A percentile compares a stretch with the other conserved stretches of the same genome.
phyloP scores from a whole-genome alignment of 257 asterid genomes.

The Parsonsia alboflavescens region DNA sequence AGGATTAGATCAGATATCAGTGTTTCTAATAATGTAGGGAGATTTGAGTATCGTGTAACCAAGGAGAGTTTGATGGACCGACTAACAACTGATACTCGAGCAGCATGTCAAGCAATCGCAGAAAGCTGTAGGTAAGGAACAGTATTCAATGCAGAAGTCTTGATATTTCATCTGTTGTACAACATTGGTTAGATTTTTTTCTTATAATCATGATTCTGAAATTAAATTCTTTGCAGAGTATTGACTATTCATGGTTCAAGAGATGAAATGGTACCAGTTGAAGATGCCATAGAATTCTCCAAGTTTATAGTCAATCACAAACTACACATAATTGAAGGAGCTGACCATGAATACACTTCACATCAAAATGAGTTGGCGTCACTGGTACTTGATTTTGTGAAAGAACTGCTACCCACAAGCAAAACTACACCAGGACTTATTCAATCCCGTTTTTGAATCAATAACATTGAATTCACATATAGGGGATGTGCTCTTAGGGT shows the following conservation, averaged over 20 bases:
- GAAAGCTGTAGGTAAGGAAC: conserved; percentile 55
- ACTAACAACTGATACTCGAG: conserved; percentile 51
- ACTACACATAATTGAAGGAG: conserved; percentile 59
- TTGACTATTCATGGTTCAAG: conserved; percentile 62
- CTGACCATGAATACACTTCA: conserved; percentile 77
- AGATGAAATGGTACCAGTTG: conserved; percentile 73
- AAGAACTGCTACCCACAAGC: conserved; percentile 21
- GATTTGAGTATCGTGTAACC: conserved; percentile 57
- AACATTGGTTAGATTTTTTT: neutral
- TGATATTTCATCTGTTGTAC: neutral
- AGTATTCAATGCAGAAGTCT: neutral
- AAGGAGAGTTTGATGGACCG: conserved; percentile 76
- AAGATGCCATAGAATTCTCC: conserved; percentile 59
- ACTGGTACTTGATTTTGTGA: conserved; percentile 52
- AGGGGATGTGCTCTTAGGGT: neutral
- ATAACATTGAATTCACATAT: neutral
- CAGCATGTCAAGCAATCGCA: conserved; percentile 54
- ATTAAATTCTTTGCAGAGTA: conserved; percentile 43
- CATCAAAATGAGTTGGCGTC: conserved; percentile 49
- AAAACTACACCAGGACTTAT: conserved; percentile 12
- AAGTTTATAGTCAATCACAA: conserved; percentile 44
- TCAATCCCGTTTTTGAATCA: conserved; percentile 36
- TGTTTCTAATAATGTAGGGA: conserved; percentile 39
- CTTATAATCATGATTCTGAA: neutral
- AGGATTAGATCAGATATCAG: neutral